A percentile compares a stretch with the other conserved stretches of the same genome.
Evolutionary conservation across 2,329 filamentous ascomycete genomes (phyloP).

Genomic region (Aspergillus sp.): DNA sequence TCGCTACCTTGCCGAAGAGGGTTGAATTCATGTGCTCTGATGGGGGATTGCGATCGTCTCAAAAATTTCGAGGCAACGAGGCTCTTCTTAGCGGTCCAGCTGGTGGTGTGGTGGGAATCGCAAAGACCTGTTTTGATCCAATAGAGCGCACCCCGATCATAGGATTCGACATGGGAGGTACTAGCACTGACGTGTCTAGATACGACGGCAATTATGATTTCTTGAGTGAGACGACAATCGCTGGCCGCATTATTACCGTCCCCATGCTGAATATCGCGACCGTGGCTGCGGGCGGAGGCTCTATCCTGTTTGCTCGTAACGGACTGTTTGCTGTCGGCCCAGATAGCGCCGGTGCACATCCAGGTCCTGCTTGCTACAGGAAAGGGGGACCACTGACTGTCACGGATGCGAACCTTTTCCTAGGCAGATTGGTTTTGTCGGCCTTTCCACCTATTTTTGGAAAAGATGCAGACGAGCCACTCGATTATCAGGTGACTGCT

Average conservation of each 20-base stretch:
- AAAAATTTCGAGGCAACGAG: background rate
- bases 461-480: conserved; percentile 28
- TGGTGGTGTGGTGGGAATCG: conserved; percentile 90
- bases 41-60: background rate
- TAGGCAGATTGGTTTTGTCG: conserved; percentile 78
- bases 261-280: conserved; percentile 1
- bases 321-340: conserved; percentile 87
- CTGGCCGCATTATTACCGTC: background rate
- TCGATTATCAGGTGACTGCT: too few relatives aligned
- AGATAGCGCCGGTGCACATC: conserved; percentile 84
- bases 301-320: conserved; percentile 74
- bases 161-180: conserved; percentile 92
- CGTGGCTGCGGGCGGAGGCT: conserved; percentile 75
- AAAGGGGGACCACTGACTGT: conserved; percentile 87
- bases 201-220: conserved; percentile 87
- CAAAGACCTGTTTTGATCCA: conserved; percentile 82
- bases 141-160: conserved; percentile 78
- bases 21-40: background rate
- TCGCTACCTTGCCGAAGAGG: background rate
- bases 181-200: conserved; percentile 83
- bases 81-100: conserved; percentile 44
- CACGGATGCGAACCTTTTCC: conserved; percentile 87
- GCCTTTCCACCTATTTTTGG: conserved; percentile 87
- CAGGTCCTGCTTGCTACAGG: conserved; percentile 85
- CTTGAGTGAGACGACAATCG: conserved; percentile 57